Evolutionary conservation across 2,329 filamentous ascomycete species (phyloP), one percentile per base, ranked within the genome.

Genomic region (Fusarium sp.): DNA sequence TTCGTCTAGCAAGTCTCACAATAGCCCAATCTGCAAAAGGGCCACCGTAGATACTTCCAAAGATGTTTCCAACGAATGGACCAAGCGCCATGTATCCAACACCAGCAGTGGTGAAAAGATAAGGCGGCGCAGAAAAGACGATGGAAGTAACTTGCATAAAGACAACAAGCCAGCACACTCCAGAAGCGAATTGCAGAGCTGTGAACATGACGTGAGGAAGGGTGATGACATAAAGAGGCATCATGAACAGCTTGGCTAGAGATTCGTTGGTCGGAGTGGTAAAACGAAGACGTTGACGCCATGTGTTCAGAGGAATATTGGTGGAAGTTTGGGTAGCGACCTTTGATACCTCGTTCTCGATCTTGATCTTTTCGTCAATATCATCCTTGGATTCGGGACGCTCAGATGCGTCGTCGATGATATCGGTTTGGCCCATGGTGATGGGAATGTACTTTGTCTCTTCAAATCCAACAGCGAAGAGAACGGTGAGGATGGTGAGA

Each of bases 151-250:
- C 76, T 3, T 72, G 77, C 73, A 74, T 73, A 5, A 57, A 73
- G 0, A 73, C 42, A 5, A 75, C 73, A 3, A 75, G 64, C 71
- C 73, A 75, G 18, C 63, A 71, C 2, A 75, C 63, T 9, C 71
- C 71, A 10, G 71, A 75, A 1, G 80, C 81, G 45, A 82, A 83
- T 47, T 83, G 80, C 1, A 84, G 25, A 1, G 76, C 79, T 0
- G 79, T 79, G 53, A 81, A 83, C 25, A 81, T 50, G 12, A 84
- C 78, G 1, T 81, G 79, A 2, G 82, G 82, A 14, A 83, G 81
- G 0, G 62, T 67, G 15, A 75, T 69, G 15, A 71, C 63, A 1
- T 66, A 47, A 12, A 66, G 68, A 1, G 61, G 76, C 44, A 76
- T 66, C 38, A 71, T 20, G 29, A 77, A 68, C 10, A 72, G 14